These are phyloP conservation scores for Hypericum androsaemum DNA, from an alignment of 345 rosid genomes.

Conservation along the genomic window DNA sequence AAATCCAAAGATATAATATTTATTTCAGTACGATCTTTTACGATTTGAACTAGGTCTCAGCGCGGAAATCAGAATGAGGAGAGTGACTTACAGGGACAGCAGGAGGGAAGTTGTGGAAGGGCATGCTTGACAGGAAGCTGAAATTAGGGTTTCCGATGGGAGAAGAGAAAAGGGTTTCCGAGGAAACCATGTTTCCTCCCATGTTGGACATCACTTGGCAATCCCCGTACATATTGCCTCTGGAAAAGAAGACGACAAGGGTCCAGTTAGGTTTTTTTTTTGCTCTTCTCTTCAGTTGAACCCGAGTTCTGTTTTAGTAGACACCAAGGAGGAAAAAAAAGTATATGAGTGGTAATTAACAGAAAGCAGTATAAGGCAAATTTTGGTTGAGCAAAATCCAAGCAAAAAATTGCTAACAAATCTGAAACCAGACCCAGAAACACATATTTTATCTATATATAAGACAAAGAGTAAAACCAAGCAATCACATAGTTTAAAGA, in stretches of 20 bases:
- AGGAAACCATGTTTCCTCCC: slow-evolving; percentile 44
- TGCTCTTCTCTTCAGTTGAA: slow-evolving; percentile 8
- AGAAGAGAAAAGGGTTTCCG: slow-evolving; percentile 46
- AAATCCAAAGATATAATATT: too few relatives aligned
- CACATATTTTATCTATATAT: too few relatives aligned
- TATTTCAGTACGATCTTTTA: too few relatives aligned
- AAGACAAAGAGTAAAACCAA: too few relatives aligned
- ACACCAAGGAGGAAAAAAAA: background rate
- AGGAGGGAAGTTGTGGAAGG: slow-evolving; percentile 56
- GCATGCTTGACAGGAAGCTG: slow-evolving; percentile 41
- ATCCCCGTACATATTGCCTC: slow-evolving; percentile 48
- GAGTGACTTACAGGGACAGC: slow-evolving; percentile 43
- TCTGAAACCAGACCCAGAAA: too few relatives aligned
- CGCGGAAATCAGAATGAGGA: background rate
- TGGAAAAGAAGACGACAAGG: background rate
- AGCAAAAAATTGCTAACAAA: too few relatives aligned
- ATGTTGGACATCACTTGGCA: slow-evolving; percentile 61
- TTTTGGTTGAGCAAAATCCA: too few relatives aligned
- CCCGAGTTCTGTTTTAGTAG: background rate
- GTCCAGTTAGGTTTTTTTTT: slow-evolving; percentile 10
- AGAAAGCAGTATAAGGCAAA: background rate
- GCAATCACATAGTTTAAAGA: too few relatives aligned
- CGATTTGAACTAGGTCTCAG: background rate
- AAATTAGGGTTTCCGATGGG: slow-evolving; percentile 74
- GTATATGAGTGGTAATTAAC: background rate